A percentile compares a stretch with the other conserved stretches of the same genome.
These are phyloP conservation scores for Lenwebbia sp. DNA, from an alignment of 345 rosid species.

Conservation along the genomic window DNA sequence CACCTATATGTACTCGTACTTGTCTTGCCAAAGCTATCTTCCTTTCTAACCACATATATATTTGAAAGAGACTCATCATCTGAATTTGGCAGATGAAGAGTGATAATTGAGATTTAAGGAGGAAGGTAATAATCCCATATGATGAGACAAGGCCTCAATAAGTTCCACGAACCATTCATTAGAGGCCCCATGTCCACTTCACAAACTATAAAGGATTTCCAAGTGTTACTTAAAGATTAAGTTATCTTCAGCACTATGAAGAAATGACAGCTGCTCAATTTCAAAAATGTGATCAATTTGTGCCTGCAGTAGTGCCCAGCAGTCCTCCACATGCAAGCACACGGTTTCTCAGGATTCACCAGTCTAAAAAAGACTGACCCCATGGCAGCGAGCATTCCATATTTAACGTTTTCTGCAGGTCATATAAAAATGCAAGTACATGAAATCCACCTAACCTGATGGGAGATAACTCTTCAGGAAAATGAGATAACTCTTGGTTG, in stretches of 20 bases:
- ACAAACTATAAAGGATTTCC: not conserved
- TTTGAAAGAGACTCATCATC: not conserved
- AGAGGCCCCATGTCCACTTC: not conserved
- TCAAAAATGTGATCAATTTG: not conserved
- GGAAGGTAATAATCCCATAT: not conserved
- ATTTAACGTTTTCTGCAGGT: not conserved
- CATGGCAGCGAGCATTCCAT: not conserved
- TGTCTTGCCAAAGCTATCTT: not conserved
- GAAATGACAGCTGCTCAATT: not conserved
- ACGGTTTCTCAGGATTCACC: not conserved
- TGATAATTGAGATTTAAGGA: not conserved
- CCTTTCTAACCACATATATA: not conserved
- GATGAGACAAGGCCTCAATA: not conserved
- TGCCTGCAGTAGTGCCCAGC: not conserved
- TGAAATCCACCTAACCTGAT: slow-evolving; percentile 31
- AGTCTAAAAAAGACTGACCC: not conserved
- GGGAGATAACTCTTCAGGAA: slow-evolving; percentile 63
- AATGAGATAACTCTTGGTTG: slow-evolving; percentile 30
- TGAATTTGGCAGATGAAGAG: not conserved
- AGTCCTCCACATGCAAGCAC: not conserved
- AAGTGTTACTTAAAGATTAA: not conserved
- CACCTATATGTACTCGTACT: not conserved
- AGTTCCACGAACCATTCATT: not conserved
- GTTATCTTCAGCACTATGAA: not conserved
- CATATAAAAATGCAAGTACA: not conserved